Evolutionary conservation across 345 rosid genomes (phyloP), one percentile per base, ranked within the genome.

Genomic region (Moricandia moricandioides): DNA sequence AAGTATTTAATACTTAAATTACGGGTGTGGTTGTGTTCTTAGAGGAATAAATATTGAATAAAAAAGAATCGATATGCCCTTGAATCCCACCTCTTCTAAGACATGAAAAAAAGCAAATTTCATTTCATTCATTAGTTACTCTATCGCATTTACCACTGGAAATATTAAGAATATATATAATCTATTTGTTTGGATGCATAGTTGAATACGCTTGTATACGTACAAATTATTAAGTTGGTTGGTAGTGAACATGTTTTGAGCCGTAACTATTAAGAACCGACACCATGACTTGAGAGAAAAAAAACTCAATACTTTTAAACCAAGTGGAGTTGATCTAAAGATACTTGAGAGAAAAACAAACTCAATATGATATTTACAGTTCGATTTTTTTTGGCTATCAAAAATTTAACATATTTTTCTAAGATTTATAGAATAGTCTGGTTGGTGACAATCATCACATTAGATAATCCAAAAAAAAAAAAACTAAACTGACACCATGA

Each of bases 201-300:
- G n/a, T 26, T 45, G 55, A 12, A 40, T 7, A 40, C 54, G 21
- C 43, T 24, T 24, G 16, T 4, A 62, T 18, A 62, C 17, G 67
- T 18, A 37, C 67, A 18, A 37, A 69, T 33, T 14, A 26, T 35
- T 17, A 30, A 31, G 49, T 52, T 52, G 61, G 5, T 12, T 58
- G 62, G 49, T 59, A 64, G 31, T 62, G 57, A 59, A 57, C 64
- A 70, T 40, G 35, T 16, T 58, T 27, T 43, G 58, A 59, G 45
- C n/a, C 18, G 60, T n/a, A 49, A 51, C 4, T 18, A 47, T 31
- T 26, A 30, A 16, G 17, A n/a, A n/a, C n/a, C n/a, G 24, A 30
- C 37, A 26, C 71, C 65, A 29, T 12, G 17, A 13, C 11, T 56
- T 43, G n/a, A n/a, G n/a, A n/a, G n/a, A n/a, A n/a, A n/a, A n/a